These are phyloP conservation scores for Porodaedalea pini DNA, from an alignment of 1,284 basidiomycete genomes.

Conservation along the genomic window DNA sequence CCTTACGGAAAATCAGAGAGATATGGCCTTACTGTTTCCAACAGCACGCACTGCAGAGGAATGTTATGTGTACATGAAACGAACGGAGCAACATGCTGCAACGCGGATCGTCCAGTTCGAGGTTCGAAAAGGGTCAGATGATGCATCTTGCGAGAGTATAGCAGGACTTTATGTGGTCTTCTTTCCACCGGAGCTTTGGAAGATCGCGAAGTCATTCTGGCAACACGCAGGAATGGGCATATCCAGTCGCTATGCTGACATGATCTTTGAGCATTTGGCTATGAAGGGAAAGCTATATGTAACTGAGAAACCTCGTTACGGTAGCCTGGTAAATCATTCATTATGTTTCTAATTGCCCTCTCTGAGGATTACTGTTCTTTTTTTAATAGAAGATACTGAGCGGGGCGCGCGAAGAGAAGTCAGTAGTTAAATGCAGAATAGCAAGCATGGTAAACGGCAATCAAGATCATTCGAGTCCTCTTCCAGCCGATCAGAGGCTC, in stretches of 20 bases:
- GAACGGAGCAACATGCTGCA: constrained; percentile 40
- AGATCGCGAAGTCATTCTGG: constrained; percentile 89
- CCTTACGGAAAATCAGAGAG: constrained; percentile 58
- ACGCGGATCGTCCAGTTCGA: constrained; percentile 72
- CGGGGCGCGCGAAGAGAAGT: constrained; percentile 7
- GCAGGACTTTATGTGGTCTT: constrained; percentile 78
- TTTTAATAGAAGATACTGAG: not conserved
- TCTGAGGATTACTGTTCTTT: not conserved
- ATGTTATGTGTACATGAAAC: constrained; percentile 75
- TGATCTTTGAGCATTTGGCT: constrained; percentile 58
- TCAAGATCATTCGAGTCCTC: constrained; percentile 18
- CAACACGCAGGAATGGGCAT: constrained; percentile 93
- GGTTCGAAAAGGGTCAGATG: constrained; percentile 37
- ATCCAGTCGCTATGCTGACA: constrained; percentile 83
- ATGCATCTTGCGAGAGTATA: constrained; percentile 28
- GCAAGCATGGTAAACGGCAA: constrained; percentile 10
- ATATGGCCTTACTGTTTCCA: constrained; percentile 76
- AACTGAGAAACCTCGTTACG: not conserved
- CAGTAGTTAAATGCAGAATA: not conserved
- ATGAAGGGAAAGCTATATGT: not conserved
- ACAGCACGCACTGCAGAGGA: constrained; percentile 69
- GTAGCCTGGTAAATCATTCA: not conserved
- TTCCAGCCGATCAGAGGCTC: constrained; percentile 46
- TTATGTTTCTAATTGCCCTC: not conserved
- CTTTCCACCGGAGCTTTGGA: constrained; percentile 62